A percentile compares a stretch with the other conserved stretches of the same genome.
These are phyloP conservation scores for Verruconis gallopava DNA, from an alignment of 2,329 filamentous ascomycete genomes.

Conservation along the genomic window DNA sequence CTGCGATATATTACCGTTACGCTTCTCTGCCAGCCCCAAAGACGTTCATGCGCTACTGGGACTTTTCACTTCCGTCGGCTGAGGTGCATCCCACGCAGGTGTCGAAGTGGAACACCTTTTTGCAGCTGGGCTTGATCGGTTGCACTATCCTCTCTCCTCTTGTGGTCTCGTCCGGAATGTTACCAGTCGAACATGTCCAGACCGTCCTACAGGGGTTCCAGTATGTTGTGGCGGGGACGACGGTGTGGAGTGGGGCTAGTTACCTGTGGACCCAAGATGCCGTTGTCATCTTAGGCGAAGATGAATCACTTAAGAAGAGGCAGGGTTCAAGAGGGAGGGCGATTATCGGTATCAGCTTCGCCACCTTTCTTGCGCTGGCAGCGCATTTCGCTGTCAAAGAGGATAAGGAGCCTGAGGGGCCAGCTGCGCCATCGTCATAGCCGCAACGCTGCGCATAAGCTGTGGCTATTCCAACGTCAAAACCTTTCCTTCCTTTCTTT, in stretches of 20 bases:
- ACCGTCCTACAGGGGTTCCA: slow-evolving; percentile 35
- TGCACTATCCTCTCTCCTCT: slow-evolving; percentile 71
- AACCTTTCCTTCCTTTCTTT: too few species aligned
- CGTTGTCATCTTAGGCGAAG: slow-evolving; percentile 61
- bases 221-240: slow-evolving; percentile 77
- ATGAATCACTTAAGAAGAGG: slow-evolving; percentile 34
- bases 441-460: too few species aligned
- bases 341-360: slow-evolving; percentile 35
- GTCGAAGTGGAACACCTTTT: slow-evolving; percentile 81
- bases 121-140: slow-evolving; percentile 80
- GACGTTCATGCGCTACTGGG: slow-evolving; percentile 88
- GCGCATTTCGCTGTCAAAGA: slow-evolving; percentile 10
- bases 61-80: slow-evolving; percentile 81
- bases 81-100: slow-evolving; percentile 75
- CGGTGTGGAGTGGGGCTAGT: slow-evolving; percentile 84
- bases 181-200: slow-evolving; percentile 29
- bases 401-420: not conserved
- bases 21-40: slow-evolving; percentile 89
- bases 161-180: slow-evolving; percentile 2
- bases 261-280: slow-evolving; percentile 86
- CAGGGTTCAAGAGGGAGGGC: slow-evolving; percentile 34
- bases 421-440: too few species aligned
- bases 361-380: slow-evolving; percentile 30
- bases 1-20: slow-evolving; percentile 91
- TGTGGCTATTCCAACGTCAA: too few species aligned